Evolutionary conservation across 805 yeast genomes (phyloP).

Genomic region (Hanseniaspora guilliermondii): DNA sequence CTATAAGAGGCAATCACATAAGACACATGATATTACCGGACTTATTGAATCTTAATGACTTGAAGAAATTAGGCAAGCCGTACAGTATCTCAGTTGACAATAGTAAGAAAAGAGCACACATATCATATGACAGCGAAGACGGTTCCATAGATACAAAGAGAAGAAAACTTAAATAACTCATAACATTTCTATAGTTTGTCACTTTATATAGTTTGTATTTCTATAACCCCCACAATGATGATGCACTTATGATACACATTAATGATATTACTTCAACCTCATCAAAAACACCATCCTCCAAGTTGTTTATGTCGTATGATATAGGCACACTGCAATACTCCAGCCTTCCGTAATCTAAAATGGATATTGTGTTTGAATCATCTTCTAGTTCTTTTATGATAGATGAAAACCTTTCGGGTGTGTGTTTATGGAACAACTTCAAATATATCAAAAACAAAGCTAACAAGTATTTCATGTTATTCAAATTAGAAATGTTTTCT

Average conservation of each 20-base stretch:
- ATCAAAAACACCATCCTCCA: not conserved
- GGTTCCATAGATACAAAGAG: not conserved
- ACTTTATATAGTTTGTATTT: not conserved
- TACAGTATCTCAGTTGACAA: not conserved
- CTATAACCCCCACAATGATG: not conserved
- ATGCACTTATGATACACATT: not conserved
- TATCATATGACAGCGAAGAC: not conserved
- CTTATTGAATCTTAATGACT: constrained; percentile 3
- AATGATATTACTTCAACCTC: not conserved
- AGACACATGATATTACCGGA: constrained; percentile 11
- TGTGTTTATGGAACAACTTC: not conserved
- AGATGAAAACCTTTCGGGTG: not conserved
- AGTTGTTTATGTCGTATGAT: not conserved
- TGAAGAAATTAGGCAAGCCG: constrained; percentile 10
- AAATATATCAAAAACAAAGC: not conserved
- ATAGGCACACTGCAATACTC: constrained; percentile 4
- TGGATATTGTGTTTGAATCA: not conserved
- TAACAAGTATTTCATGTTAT: constrained; percentile 2
- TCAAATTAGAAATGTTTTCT: not conserved
- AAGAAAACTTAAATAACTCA: constrained; percentile 8
- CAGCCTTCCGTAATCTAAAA: constrained; percentile 8
- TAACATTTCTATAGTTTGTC: too few species aligned
- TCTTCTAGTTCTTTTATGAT: not conserved
- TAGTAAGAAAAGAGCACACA: constrained; percentile 6
- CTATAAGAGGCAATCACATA: constrained; percentile 11